Conservation (phyloP, 2,329 filamentous ascomycete species). For the Pestalotiopsis sp. region DNA sequence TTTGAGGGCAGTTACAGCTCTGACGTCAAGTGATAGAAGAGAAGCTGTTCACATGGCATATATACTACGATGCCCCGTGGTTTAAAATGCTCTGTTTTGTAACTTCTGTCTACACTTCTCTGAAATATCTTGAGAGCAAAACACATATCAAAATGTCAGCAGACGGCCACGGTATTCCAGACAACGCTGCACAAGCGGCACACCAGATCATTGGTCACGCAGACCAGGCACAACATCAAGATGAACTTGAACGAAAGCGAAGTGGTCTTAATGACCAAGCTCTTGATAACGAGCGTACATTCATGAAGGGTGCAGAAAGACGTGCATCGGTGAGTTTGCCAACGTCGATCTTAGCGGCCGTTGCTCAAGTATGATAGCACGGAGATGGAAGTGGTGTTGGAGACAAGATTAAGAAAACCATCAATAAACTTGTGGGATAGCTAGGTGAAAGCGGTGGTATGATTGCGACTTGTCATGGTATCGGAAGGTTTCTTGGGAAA, state of each 20-base stretch:
- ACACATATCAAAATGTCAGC: conserved; percentile 1
- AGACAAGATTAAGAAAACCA: conserved; percentile 7
- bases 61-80: neutral
- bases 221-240: conserved; percentile 3
- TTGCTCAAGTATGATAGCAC: neutral
- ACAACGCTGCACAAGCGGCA: neutral
- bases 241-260: conserved; percentile 1
- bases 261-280: conserved; percentile 8
- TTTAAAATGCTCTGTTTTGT: neutral
- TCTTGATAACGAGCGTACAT: conserved; percentile 1
- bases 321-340: neutral
- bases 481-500: neutral
- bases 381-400: neutral
- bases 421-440: neutral
- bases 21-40: conserved; percentile 3
- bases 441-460: neutral
- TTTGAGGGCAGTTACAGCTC: neutral
- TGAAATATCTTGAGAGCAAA: neutral
- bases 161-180: conserved; percentile 10
- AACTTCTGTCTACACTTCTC: neutral
- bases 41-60: neutral
- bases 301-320: conserved; percentile 5
- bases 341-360: neutral
- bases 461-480: neutral
- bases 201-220: conserved; percentile 4